Evolutionary conservation across 1,284 basidiomycete species (phyloP).

Genomic region (Mycosarcoma mackinlayi): DNA sequence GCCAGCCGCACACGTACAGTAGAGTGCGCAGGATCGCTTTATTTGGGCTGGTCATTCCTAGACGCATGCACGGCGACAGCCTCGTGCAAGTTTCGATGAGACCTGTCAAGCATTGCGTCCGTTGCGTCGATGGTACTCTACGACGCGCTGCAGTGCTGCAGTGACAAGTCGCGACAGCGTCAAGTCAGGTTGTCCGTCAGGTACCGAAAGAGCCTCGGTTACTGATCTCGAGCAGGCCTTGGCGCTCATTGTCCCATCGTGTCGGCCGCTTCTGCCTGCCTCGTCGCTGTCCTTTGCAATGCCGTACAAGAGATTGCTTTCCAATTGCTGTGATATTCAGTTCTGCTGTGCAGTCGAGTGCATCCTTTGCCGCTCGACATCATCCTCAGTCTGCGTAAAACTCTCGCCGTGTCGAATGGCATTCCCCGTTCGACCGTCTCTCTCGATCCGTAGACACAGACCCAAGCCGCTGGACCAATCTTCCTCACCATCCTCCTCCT

Average conservation of each 20-base stretch:
- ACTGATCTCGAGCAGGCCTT: slow-evolving; percentile 7
- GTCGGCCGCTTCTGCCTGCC: slow-evolving; percentile 4
- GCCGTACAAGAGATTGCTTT: no score
- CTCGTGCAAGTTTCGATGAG: slow-evolving; percentile 15
- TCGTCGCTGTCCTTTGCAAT: no score
- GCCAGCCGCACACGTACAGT: no score
- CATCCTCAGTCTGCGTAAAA: background rate
- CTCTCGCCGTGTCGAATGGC: background rate
- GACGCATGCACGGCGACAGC: background rate
- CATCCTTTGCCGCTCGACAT: slow-evolving; percentile 9
- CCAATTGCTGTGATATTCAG: background rate
- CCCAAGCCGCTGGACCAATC: background rate
- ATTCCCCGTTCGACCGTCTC: background rate
- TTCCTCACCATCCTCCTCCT: slow-evolving; percentile 2
- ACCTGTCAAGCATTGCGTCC: slow-evolving; percentile 4
- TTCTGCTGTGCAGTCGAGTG: slow-evolving; percentile 1
- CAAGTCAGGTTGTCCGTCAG: background rate
- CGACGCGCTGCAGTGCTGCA: slow-evolving; percentile 19
- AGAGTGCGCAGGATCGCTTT: no score
- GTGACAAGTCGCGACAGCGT: slow-evolving; percentile 13
- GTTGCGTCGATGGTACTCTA: slow-evolving; percentile 1
- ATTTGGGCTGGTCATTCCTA: no score
- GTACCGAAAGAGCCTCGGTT: background rate
- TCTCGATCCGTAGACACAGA: background rate
- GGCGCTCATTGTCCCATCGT: background rate